A percentile compares a stretch with the other conserved stretches of the same genome.
These are phyloP conservation scores for Tolypocladium nubicola DNA, from an alignment of 2,329 filamentous ascomycete species.

Conservation along the genomic window DNA sequence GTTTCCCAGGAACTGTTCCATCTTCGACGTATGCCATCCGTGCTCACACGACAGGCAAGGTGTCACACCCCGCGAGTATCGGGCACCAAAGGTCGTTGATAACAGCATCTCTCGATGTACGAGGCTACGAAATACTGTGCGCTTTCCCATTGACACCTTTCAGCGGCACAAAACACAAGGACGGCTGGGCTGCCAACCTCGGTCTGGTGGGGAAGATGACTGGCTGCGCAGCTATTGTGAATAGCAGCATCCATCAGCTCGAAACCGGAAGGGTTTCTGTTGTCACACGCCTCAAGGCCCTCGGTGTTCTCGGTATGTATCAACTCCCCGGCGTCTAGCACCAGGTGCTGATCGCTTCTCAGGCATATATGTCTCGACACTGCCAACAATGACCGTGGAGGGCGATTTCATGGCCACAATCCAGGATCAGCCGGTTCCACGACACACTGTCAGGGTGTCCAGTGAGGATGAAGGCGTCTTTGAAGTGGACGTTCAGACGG, in stretches of 20 bases:
- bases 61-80: slow-evolving; percentile 41
- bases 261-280: slow-evolving; percentile 51
- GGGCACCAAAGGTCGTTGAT: slow-evolving; percentile 41
- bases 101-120: slow-evolving; percentile 48
- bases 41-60: slow-evolving; percentile 55
- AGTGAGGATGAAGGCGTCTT: slow-evolving; percentile 48
- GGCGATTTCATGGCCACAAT: slow-evolving; percentile 66
- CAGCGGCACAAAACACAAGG: slow-evolving; percentile 20
- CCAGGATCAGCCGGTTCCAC: slow-evolving; percentile 58
- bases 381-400: slow-evolving; percentile 49
- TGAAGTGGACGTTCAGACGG: slow-evolving; percentile 64
- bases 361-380: slow-evolving; percentile 66
- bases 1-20: slow-evolving; percentile 59
- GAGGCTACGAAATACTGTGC: slow-evolving; percentile 73
- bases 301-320: slow-evolving; percentile 60
- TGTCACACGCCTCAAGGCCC: slow-evolving; percentile 63
- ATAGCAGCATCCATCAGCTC: slow-evolving; percentile 43
- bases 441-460: slow-evolving; percentile 51
- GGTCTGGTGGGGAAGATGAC: slow-evolving; percentile 86
- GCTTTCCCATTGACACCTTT: slow-evolving; percentile 58
- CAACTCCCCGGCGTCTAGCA: neutral
- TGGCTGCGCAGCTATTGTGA: slow-evolving; percentile 65
- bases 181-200: slow-evolving; percentile 53
- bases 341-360: neutral
- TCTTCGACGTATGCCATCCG: slow-evolving; percentile 59